Evolutionary conservation across 345 rosid species (phyloP).

Genomic region (Aurinia saxatilis): DNA sequence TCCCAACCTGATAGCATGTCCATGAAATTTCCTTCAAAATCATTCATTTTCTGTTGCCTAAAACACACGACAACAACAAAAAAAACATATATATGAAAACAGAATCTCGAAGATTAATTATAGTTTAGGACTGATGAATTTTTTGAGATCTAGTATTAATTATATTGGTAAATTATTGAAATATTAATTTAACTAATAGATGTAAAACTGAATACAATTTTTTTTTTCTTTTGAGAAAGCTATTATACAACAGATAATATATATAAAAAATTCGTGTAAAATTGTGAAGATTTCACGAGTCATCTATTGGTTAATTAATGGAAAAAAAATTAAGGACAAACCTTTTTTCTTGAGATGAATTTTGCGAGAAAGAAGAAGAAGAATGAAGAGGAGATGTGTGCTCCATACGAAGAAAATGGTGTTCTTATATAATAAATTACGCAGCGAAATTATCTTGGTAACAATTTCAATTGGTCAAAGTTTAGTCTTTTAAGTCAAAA

Average conservation of each 20-base stretch:
- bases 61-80: no score
- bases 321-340: neutral
- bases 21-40: no score
- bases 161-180: neutral
- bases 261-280: no score
- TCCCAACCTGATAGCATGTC: no score
- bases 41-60: no score
- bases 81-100: neutral
- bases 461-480: slow-evolving; percentile 14
- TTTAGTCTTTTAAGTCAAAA: neutral
- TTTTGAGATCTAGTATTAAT: no score
- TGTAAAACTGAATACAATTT: neutral
- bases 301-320: neutral
- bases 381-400: neutral
- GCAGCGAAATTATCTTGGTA: neutral
- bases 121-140: neutral
- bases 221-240: neutral
- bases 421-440: neutral
- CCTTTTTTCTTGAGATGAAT: neutral
- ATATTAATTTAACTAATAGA: neutral
- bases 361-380: neutral
- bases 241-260: neutral
- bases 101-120: no score
- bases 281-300: no score
- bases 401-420: neutral